phyloP scores from a whole-genome alignment of 2,329 filamentous ascomycete genomes.

The Ophiosphaerella korrae region DNA sequence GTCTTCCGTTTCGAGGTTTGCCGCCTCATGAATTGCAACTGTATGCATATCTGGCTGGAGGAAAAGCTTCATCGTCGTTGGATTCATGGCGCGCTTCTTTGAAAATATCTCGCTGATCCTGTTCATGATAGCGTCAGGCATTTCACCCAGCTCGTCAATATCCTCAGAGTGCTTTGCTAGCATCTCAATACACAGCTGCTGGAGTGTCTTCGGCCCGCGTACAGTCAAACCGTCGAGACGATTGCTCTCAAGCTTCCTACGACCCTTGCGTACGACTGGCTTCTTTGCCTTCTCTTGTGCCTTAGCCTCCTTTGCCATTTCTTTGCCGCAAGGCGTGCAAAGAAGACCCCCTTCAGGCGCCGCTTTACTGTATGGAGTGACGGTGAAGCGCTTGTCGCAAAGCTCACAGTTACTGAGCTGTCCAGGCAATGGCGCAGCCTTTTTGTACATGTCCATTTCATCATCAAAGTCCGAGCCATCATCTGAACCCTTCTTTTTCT shows the following conservation, averaged over 20 bases:
- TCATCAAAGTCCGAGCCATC: conserved; percentile 55
- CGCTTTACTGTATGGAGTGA: conserved; percentile 84
- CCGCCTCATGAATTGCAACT: conserved; percentile 66
- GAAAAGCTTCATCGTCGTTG: conserved; percentile 56
- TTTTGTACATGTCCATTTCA: conserved; percentile 61
- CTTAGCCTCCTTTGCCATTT: conserved; percentile 70
- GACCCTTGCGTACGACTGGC: conserved; percentile 62
- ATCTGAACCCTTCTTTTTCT: conserved; percentile 48
- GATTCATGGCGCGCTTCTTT: conserved; percentile 64
- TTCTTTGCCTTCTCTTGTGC: conserved; percentile 63
- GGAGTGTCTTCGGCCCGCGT: conserved; percentile 70
- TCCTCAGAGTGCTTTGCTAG: conserved; percentile 67
- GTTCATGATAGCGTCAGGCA: conserved; percentile 62
- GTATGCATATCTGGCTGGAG: conserved; percentile 59
- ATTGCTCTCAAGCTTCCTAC: conserved; percentile 80
- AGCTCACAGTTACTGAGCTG: conserved; percentile 88
- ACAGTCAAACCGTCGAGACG: conserved; percentile 75
- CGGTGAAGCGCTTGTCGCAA: conserved; percentile 87
- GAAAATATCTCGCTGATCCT: conserved; percentile 67
- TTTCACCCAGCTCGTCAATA: conserved; percentile 67
- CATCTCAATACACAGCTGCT: conserved; percentile 68
- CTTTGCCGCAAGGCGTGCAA: conserved; percentile 79
- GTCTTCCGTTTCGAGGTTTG: conserved; percentile 73
- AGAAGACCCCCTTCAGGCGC: conserved; percentile 85
- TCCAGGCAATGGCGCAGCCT: conserved; percentile 69